Evolutionary conservation across 805 yeast genomes (phyloP).

Genomic region (Tetrapisispora nanseiensis): DNA sequence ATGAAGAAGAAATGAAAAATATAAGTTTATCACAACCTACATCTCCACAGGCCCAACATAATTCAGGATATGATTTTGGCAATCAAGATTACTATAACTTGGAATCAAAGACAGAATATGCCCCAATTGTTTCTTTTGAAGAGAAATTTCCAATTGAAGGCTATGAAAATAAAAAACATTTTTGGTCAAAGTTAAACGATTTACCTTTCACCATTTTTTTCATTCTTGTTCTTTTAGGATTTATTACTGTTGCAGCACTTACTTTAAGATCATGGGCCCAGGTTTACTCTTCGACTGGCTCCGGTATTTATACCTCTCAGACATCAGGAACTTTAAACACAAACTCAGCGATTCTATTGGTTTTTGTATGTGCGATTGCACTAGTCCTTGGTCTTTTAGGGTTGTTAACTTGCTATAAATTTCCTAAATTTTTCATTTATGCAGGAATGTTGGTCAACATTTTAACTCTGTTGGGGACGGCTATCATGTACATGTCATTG

Average conservation of each 20-base stretch:
- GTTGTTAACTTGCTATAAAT: slow-evolving; percentile 49
- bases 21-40: too few species aligned
- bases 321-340: slow-evolving; percentile 61
- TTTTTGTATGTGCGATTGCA: slow-evolving; percentile 52
- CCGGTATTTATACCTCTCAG: slow-evolving; percentile 46
- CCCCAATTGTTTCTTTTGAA: slow-evolving; percentile 44
- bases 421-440: slow-evolving; percentile 58
- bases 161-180: slow-evolving; percentile 32
- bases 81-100: slow-evolving; percentile 24
- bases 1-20: neutral
- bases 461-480: slow-evolving; percentile 60
- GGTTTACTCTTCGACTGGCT: slow-evolving; percentile 47
- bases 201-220: slow-evolving; percentile 56
- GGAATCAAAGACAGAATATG: slow-evolving; percentile 27
- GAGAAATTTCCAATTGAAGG: slow-evolving; percentile 46
- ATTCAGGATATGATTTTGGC: slow-evolving; percentile 12
- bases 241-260: slow-evolving; percentile 58
- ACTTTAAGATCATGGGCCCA: slow-evolving; percentile 54
- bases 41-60: neutral
- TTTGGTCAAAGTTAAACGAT: slow-evolving; percentile 54
- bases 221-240: slow-evolving; percentile 46
- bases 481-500: slow-evolving; percentile 60
- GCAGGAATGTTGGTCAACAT: slow-evolving; percentile 61
- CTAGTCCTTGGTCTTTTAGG: slow-evolving; percentile 49
- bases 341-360: slow-evolving; percentile 61